These are phyloP conservation scores for Trichosporon faecale DNA, from an alignment of 1,284 basidiomycete species.

Conservation along the genomic window DNA sequence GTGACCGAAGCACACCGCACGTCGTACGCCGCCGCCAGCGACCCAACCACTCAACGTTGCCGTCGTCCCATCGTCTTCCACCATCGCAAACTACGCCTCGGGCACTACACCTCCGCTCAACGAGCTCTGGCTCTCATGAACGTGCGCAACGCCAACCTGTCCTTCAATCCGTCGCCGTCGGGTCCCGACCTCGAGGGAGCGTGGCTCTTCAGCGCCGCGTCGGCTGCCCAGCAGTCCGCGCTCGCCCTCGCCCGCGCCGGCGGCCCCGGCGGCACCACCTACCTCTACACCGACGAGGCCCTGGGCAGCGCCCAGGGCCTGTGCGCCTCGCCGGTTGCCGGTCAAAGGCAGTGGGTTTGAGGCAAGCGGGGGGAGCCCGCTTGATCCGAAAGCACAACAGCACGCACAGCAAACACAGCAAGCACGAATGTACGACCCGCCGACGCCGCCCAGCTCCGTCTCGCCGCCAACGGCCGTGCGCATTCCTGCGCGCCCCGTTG, in stretches of 20 bases:
- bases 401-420: background rate
- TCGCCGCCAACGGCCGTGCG: slow-evolving; percentile 1
- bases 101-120: slow-evolving; percentile 10
- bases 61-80: slow-evolving; percentile 11
- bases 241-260: slow-evolving; percentile 49
- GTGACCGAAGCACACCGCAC: background rate
- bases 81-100: slow-evolving; percentile 9
- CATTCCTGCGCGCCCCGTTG: slow-evolving; percentile 9
- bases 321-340: slow-evolving; percentile 43
- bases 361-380: slow-evolving; percentile 52
- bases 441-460: slow-evolving; percentile 13
- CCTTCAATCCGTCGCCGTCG: background rate
- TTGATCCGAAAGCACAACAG: slow-evolving; percentile 12
- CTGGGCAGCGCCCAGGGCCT: slow-evolving; percentile 24
- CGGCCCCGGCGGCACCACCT: slow-evolving; percentile 44
- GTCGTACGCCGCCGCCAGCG: background rate
- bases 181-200: slow-evolving; percentile 7
- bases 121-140: slow-evolving; percentile 13
- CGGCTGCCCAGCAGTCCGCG: slow-evolving; percentile 29
- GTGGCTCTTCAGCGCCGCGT: slow-evolving; percentile 31
- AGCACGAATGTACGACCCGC: slow-evolving; percentile 4
- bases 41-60: background rate
- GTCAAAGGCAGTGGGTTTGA: slow-evolving; percentile 53
- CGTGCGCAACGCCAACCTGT: slow-evolving; percentile 5
- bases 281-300: slow-evolving; percentile 40